Evolutionary conservation across 495 filamentous ascomycete genomes (phyloP), one percentile per base, ranked within the genome.

Genomic region (Podospora sp.): DNA sequence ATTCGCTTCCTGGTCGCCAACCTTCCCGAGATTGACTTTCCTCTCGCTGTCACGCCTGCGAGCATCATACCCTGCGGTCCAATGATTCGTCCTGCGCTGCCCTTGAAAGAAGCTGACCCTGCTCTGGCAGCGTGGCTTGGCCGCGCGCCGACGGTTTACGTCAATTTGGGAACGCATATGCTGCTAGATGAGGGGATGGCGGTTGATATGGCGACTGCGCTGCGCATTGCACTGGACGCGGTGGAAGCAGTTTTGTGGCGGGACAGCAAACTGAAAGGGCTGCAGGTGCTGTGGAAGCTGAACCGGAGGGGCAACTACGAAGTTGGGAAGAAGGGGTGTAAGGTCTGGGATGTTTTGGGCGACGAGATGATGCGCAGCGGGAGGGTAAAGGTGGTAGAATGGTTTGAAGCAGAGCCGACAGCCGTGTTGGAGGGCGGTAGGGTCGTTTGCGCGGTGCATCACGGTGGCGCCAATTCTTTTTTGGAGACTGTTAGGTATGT

Each of bases 21-120:
- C 49, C 66, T 65, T 0, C 63, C 69, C 0, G 71, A 77, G 59
- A 49, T 78, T 16, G 76, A 78, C 18, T 73, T 74, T 33, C 77
- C 75, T 0, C 64, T 79, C 8, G 35, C 72, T 1, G 66, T 81
- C 7, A 62, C 74, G 0, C 83, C 83, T 0, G 51, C 68, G 0
- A 81, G 85, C 55, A 78, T 86, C 46, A 64, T 83, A 8, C 73
- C 79, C 24, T 85, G 83, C 60, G 85, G 85, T 0, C 84, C 84
- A 0, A 86, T 87, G 49, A 68, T 85, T 4, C 77, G 83, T 0
- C 73, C 78, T 1, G 70, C 73, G 11, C 63, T 69, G 6, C 67
- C 79, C 0, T 68, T 86, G 0, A 50, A 69, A 25, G 69, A 76
- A 12, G 67, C 57, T 2, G 72, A 78, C 21, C 73, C 78, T 0